Evolutionary conservation across 2,329 filamentous ascomycete species (phyloP).

Genomic region (Phoma sp.): DNA sequence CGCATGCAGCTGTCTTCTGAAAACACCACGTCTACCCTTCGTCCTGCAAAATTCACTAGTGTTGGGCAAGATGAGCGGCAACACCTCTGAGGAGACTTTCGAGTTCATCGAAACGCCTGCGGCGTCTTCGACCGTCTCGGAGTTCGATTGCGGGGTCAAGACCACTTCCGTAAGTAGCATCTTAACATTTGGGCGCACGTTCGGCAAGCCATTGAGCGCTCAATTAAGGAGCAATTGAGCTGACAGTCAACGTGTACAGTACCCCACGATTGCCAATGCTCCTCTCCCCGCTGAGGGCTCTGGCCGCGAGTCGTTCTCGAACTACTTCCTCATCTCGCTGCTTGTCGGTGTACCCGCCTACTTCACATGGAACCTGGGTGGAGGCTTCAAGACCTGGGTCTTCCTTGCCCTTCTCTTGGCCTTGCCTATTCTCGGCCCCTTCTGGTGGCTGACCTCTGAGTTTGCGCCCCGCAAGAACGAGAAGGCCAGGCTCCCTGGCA

Average conservation of each 20-base stretch:
- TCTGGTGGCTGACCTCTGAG: slow-evolving; percentile 81
- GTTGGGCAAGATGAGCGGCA: slow-evolving; percentile 45
- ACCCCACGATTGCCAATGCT: slow-evolving; percentile 88
- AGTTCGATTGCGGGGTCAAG: slow-evolving; percentile 65
- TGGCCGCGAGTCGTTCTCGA: slow-evolving; percentile 87
- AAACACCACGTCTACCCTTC: slow-evolving; percentile 32
- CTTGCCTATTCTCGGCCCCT: slow-evolving; percentile 78
- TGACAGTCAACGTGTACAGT: slow-evolving; percentile 60
- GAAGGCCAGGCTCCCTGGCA: slow-evolving; percentile 85
- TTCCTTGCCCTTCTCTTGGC: slow-evolving; percentile 83
- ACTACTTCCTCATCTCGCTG: slow-evolving; percentile 73
- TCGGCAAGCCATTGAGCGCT: slow-evolving; percentile 42
- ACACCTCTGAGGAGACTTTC: slow-evolving; percentile 61
- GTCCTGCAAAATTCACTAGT: slow-evolving; percentile 40
- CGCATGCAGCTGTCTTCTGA: slow-evolving; percentile 26
- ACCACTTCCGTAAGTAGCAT: slow-evolving; percentile 62
- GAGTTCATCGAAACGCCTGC: slow-evolving; percentile 71
- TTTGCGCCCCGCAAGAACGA: slow-evolving; percentile 90
- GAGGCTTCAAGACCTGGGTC: slow-evolving; percentile 84
- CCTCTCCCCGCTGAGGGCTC: slow-evolving; percentile 89
- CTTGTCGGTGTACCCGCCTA: slow-evolving; percentile 77
- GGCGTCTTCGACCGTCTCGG: slow-evolving; percentile 58
- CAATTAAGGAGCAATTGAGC: slow-evolving; percentile 23
- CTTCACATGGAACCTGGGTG: slow-evolving; percentile 80
- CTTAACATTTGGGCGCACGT: slow-evolving; percentile 20